Conservation (phyloP, 2,329 filamentous ascomycete genomes). For the Phyllosticta citrichinensis region DNA sequence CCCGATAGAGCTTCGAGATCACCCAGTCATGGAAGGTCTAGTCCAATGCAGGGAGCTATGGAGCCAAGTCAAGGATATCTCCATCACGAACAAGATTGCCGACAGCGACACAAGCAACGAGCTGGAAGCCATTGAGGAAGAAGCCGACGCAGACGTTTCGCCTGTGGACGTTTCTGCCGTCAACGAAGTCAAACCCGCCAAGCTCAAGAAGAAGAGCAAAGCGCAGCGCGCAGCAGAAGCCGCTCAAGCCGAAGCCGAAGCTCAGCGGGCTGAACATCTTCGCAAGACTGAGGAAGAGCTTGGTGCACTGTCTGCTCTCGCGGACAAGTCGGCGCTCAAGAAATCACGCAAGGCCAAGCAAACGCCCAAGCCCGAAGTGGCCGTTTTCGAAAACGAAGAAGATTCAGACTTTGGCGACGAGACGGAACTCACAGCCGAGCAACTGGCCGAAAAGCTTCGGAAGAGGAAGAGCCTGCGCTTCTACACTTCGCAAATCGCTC, state of each 20-base stretch:
- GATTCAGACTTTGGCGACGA: conserved; percentile 94
- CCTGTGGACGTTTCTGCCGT: conserved; percentile 20
- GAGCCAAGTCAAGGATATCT: conserved; percentile 61
- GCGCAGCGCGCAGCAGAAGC: conserved; percentile 41
- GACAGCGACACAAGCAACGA: conserved; percentile 23
- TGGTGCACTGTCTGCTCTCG: conserved; percentile 58
- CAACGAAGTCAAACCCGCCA: conserved; percentile 24
- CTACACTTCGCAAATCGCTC: conserved; percentile 95
- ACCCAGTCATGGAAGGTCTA: conserved; percentile 81
- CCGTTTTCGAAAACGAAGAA: conserved; percentile 38
- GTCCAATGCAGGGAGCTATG: conserved; percentile 73
- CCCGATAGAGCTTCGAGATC: conserved; percentile 73
- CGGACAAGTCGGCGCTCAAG: conserved; percentile 37
- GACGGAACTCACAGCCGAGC: conserved; percentile 62
- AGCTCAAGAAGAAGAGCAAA: conserved; percentile 35
- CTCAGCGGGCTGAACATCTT: conserved; percentile 43
- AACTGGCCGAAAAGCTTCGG: conserved; percentile 76
- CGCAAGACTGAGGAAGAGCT: conserved; percentile 58
- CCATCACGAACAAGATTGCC: conserved; percentile 37
- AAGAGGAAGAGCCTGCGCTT: conserved; percentile 91
- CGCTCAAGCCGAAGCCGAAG: conserved; percentile 45
- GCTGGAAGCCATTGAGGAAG: conserved; percentile 26
- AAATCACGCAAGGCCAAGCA: conserved; percentile 40
- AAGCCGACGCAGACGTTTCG: conserved; percentile 11
- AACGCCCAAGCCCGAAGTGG: conserved; percentile 13